Conservation (phyloP, 768 basidiomycete species). For the Lactarius deliciosus region DNA sequence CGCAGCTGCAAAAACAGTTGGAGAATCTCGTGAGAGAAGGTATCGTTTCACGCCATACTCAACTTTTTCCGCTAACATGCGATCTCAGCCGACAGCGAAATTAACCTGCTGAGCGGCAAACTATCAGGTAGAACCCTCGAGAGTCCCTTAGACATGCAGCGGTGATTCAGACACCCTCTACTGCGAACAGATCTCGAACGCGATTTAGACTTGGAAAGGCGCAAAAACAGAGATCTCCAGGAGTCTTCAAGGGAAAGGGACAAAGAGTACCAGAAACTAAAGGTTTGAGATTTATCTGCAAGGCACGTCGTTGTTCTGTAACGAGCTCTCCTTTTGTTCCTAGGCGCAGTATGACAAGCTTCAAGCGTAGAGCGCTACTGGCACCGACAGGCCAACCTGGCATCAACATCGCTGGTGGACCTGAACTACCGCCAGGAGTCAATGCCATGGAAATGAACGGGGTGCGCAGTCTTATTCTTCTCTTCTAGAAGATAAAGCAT, state of each 20-base stretch:
- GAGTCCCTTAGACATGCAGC: neutral
- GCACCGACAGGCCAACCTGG: slow-evolving; percentile 32
- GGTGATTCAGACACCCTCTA: neutral
- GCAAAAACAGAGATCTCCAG: slow-evolving; percentile 71
- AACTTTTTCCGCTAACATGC: neutral
- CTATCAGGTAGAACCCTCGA: slow-evolving; percentile 47
- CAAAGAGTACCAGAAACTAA: slow-evolving; percentile 85
- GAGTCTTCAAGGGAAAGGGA: slow-evolving; percentile 74
- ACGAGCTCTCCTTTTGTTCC: neutral
- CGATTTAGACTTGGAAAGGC: slow-evolving; percentile 76
- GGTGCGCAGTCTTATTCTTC: slow-evolving; percentile 7
- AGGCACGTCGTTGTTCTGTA: neutral
- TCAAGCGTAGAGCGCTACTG: slow-evolving; percentile 78
- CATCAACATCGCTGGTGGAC: slow-evolving; percentile 13
- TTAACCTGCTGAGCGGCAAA: slow-evolving; percentile 68
- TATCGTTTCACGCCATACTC: slow-evolving; percentile 33
- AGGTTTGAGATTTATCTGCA: slow-evolving; percentile 44
- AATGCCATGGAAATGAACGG: slow-evolving; percentile 8
- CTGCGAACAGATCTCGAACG: slow-evolving; percentile 65
- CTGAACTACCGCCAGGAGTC: slow-evolving; percentile 12
- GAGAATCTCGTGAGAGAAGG: slow-evolving; percentile 87
- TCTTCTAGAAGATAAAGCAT: neutral
- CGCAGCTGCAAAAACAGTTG: slow-evolving; percentile 79
- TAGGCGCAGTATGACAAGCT: slow-evolving; percentile 79
- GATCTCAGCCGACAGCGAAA: slow-evolving; percentile 71